phyloP scores from a whole-genome alignment of 2,329 filamentous ascomycete genomes.

The Penicillium sp. region DNA sequence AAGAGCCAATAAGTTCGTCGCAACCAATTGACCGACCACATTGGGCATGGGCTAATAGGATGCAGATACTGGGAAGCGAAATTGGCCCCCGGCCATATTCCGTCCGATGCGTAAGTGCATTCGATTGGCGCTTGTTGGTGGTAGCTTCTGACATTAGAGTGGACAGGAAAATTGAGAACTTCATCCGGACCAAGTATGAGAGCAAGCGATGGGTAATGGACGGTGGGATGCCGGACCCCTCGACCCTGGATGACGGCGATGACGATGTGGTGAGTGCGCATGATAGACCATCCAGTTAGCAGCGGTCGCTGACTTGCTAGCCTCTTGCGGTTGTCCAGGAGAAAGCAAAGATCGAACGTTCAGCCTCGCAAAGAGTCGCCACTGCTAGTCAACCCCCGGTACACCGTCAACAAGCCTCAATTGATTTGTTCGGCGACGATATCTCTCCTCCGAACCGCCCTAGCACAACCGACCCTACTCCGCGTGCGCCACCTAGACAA shows the following conservation, averaged over 20 bases:
- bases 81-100: constrained; percentile 82
- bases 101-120: constrained; percentile 70
- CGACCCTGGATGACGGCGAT: constrained; percentile 80
- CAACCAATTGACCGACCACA: constrained; percentile 5
- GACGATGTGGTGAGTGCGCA: constrained; percentile 67
- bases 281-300: constrained; percentile 2
- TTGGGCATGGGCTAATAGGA: constrained; percentile 7
- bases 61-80: constrained; percentile 87
- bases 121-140: not conserved
- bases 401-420: constrained; percentile 48
- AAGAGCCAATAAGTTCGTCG: constrained; percentile 79
- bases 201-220: constrained; percentile 99
- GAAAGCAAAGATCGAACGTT: constrained; percentile 65
- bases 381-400: constrained; percentile 45
- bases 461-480: constrained; percentile 66
- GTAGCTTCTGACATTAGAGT: constrained; percentile 9
- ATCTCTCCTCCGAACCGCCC: constrained; percentile 64
- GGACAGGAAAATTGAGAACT: constrained; percentile 90
- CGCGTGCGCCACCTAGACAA: constrained; percentile 64
- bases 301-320: constrained; percentile 35
- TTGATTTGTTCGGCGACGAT: constrained; percentile 81
- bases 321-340: constrained; percentile 66
- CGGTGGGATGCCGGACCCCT: constrained; percentile 87
- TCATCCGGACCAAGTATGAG: constrained; percentile 98
- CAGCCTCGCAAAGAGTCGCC: constrained; percentile 52